These are phyloP conservation scores for Colletotrichum tamarilloi DNA, from an alignment of 2,329 filamentous ascomycete species.

Conservation along the genomic window DNA sequence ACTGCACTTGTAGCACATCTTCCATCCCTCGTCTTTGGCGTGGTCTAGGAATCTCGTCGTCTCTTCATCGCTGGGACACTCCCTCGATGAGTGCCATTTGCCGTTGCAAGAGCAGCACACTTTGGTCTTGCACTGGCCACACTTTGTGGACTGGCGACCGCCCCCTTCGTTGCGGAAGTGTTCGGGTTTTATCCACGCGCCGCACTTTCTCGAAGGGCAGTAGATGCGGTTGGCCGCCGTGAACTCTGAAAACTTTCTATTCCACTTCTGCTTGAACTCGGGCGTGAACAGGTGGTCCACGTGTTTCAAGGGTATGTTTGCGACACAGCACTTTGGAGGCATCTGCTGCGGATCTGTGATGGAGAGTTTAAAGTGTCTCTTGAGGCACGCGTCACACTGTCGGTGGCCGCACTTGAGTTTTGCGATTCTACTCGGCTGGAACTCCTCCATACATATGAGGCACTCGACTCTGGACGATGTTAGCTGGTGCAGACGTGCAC, in stretches of 20 bases:
- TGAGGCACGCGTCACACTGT: slow-evolving; percentile 84
- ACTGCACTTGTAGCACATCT: slow-evolving; percentile 79
- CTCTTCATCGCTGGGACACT: slow-evolving; percentile 79
- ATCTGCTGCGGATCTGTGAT: slow-evolving; percentile 82
- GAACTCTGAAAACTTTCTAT: slow-evolving; percentile 82
- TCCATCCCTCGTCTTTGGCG: slow-evolving; percentile 77
- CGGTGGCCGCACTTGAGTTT: slow-evolving; percentile 83
- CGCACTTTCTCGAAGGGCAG: slow-evolving; percentile 79
- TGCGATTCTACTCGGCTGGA: slow-evolving; percentile 71
- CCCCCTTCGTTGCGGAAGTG: slow-evolving; percentile 70
- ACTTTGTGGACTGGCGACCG: slow-evolving; percentile 75
- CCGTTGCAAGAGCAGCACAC: slow-evolving; percentile 80
- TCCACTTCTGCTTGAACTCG: slow-evolving; percentile 83
- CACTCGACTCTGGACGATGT: slow-evolving; percentile 71
- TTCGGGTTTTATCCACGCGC: slow-evolving; percentile 81
- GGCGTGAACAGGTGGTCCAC: slow-evolving; percentile 80
- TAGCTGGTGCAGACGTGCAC: slow-evolving; percentile 27
- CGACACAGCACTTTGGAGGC: slow-evolving; percentile 84
- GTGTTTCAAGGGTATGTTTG: slow-evolving; percentile 79
- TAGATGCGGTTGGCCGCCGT: slow-evolving; percentile 81
- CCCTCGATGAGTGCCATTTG: slow-evolving; percentile 75
- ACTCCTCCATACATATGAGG: slow-evolving; percentile 77
- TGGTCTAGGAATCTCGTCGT: slow-evolving; percentile 72
- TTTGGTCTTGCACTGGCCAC: slow-evolving; percentile 76
- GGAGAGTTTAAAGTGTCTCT: slow-evolving; percentile 79